Base-by-base conservation (phyloP, 192 early-diverging fungal species). In the Entomortierella chlamydospora region DNA sequence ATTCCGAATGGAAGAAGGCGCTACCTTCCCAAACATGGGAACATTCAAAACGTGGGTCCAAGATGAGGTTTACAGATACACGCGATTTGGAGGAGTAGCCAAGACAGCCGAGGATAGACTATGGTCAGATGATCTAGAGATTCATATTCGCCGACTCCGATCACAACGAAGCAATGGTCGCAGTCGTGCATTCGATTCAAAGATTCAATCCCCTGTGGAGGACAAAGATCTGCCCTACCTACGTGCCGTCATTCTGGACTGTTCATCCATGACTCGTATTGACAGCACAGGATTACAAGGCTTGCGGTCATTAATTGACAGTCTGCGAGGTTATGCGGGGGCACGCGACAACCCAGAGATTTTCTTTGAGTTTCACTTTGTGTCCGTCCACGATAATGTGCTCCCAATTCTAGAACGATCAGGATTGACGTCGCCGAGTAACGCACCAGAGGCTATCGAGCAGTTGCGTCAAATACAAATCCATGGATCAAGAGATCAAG, bases 261-360 rank as follows among this genome's bases (percentile, higher is more conserved):
- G 95, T 52, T 83, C 88, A 0, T 88, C 86, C 20, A 93, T 95
- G 22, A 90, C 90, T 23, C 64, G 87, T 28, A 86, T 95, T 43
- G 95, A 97, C 64, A 86, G 85, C n/a, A 93, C 94, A 0, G 94
- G 93, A 1, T 55, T 93, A 50, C 91, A 94, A 68, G 85, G 85
- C 29, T 83, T 97, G 11, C 58, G 90, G 3, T 91, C 93, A 28
- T 72, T 69, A 25, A 52, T 39, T 53, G 68, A 73, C 11, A 57
- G 54, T 30, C 37, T 81, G 28, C 53, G 54, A 26, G 72, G 69
- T 28, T 73, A 73, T 73, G 39, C 80, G 10, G 80, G 53, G 7
- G 66, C 52, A 6, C 55, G 55, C 10, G 66, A 68, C n/a, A 47
- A 68, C 23, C 57, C 66, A 17, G 25, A 25, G 8, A n/a, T 49